A percentile compares a stretch with the other conserved stretches of the same genome.
Evolutionary conservation across 495 filamentous ascomycete species (phyloP).

Genomic region (Penicillium atrosanguineum): DNA sequence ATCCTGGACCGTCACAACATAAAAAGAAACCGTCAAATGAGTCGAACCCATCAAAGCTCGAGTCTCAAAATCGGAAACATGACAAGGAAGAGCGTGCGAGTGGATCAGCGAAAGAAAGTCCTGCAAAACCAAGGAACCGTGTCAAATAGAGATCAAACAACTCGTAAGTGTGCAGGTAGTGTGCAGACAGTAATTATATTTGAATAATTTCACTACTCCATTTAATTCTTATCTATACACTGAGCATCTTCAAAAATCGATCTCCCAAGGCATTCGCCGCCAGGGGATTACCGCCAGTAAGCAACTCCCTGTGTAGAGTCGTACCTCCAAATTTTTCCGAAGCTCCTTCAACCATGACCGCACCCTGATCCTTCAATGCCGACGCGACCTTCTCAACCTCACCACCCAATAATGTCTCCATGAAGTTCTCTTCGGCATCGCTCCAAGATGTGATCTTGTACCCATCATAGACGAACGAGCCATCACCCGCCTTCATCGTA

Average conservation of each 20-base stretch:
- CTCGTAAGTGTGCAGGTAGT: too few relatives aligned
- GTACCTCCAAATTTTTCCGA: conserved; percentile 25
- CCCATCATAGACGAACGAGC: conserved; percentile 36
- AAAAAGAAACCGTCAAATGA: background rate
- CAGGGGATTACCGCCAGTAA: conserved; percentile 31
- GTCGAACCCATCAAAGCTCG: background rate
- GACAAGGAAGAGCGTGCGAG: background rate
- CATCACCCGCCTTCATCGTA: conserved; percentile 28
- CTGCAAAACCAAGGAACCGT: background rate
- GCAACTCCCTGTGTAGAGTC: conserved; percentile 27
- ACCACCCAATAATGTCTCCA: conserved; percentile 30
- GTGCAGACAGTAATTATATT: too few relatives aligned
- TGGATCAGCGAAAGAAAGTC: background rate
- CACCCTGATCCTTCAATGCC: conserved; percentile 24
- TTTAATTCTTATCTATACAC: conserved; percentile 12
- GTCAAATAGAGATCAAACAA: too few relatives aligned
- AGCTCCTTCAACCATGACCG: conserved; percentile 27
- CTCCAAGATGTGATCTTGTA: conserved; percentile 32
- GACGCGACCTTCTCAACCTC: conserved; percentile 33
- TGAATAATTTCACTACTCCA: too few relatives aligned
- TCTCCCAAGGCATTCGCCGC: conserved; percentile 29
- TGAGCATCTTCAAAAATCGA: conserved; percentile 33
- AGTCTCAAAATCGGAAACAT: background rate
- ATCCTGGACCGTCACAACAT: conserved; percentile 10
- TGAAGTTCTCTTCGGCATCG: conserved; percentile 31